A percentile compares a stretch with the other conserved stretches of the same genome.
Evolutionary conservation across 352 stramenopile genomes (phyloP).

Genomic region (Globisporangium emineosum): DNA sequence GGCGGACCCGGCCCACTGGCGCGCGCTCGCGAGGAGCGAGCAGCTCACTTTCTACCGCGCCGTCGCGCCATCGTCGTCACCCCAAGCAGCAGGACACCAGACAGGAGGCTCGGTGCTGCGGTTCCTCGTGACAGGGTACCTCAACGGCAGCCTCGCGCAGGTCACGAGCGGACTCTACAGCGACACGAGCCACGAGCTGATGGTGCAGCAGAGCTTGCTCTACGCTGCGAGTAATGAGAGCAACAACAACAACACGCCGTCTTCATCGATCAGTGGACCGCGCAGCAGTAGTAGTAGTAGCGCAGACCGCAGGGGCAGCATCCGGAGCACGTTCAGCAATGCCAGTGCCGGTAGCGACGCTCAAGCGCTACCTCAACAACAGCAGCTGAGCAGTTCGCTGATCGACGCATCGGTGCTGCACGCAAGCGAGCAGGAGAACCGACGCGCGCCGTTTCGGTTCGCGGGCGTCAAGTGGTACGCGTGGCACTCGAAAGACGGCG

Average conservation of each 20-base stretch:
- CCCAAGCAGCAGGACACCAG: constrained; percentile 5
- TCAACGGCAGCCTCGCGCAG: constrained; percentile 33
- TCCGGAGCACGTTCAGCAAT: not conserved
- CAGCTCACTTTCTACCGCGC: constrained; percentile 38
- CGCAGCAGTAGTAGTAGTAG: not conserved
- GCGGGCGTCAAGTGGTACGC: constrained; percentile 56
- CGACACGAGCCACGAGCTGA: constrained; percentile 32
- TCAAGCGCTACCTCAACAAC: not conserved
- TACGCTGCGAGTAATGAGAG: constrained; percentile 12
- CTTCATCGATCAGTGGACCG: not conserved
- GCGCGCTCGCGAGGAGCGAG: constrained; percentile 28
- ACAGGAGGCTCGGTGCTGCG: constrained; percentile 14
- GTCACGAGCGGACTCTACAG: constrained; percentile 40
- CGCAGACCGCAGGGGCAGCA: not conserved
- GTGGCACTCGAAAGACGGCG: constrained; percentile 28
- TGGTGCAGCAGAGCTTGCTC: constrained; percentile 39
- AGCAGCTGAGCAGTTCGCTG: constrained; percentile 13
- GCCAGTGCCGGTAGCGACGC: not conserved
- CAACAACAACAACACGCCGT: not conserved
- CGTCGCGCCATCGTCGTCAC: not conserved
- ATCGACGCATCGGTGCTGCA: constrained; percentile 40
- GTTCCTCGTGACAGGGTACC: constrained; percentile 41
- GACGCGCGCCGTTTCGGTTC: constrained; percentile 48
- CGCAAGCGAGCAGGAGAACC: constrained; percentile 27
- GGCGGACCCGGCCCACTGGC: constrained; percentile 31